A percentile compares a stretch with the other conserved stretches of the same genome.
Evolutionary conservation across 495 filamentous ascomycete species (phyloP).

Genomic region (Clavariopsis aquatica): DNA sequence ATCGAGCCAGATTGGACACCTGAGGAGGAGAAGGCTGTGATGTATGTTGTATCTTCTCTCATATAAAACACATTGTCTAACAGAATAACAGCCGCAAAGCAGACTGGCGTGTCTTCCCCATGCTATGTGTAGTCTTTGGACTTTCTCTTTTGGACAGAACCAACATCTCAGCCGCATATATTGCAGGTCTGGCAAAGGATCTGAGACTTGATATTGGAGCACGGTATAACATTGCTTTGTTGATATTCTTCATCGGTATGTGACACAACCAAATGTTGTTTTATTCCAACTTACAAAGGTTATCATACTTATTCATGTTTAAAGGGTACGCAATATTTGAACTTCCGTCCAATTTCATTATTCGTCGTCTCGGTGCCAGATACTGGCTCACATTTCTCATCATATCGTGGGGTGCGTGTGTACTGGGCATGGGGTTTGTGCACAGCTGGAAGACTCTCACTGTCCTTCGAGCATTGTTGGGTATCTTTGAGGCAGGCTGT

Average conservation of each 20-base stretch:
- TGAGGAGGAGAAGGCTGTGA: constrained; percentile 6
- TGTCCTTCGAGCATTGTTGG: constrained; percentile 12
- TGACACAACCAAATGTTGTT: too few species aligned
- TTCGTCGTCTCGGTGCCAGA: constrained; percentile 7
- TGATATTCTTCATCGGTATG: constrained; percentile 17
- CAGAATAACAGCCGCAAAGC: constrained; percentile 10
- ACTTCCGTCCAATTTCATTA: constrained; percentile 10
- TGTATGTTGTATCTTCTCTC: not conserved
- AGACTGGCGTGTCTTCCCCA: constrained; percentile 16
- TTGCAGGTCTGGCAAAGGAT: constrained; percentile 8
- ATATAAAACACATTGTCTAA: not conserved
- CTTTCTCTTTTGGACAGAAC: constrained; percentile 20
- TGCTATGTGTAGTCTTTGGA: constrained; percentile 21
- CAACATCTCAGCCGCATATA: constrained; percentile 19
- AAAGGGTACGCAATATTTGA: constrained; percentile 11
- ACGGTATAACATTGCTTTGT: constrained; percentile 21
- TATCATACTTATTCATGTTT: not conserved
- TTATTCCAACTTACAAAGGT: not conserved
- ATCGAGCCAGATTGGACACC: constrained; percentile 7
- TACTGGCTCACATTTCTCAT: constrained; percentile 18
- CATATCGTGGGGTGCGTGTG: constrained; percentile 19
- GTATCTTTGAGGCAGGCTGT: constrained; percentile 15
- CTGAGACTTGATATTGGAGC: constrained; percentile 3
- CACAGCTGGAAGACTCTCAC: constrained; percentile 13
- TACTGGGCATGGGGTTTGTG: constrained; percentile 21